Percentiles rank a stretch among this genome's conserved stretches.
Evolutionary conservation across 2,329 filamentous ascomycete species (phyloP).

Genomic region (Aspergillus novoparasiticus): DNA sequence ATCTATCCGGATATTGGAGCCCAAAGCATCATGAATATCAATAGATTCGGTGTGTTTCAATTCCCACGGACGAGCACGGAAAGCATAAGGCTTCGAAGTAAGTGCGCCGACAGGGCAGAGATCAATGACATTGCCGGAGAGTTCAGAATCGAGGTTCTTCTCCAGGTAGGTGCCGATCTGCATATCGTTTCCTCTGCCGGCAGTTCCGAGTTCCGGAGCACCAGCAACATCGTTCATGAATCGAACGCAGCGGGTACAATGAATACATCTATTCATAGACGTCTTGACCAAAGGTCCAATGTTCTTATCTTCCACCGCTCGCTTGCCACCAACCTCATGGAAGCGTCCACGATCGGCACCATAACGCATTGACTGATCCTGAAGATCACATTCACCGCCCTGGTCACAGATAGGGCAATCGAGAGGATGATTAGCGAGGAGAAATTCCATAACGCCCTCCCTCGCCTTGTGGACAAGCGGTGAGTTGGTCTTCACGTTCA

Average conservation of each 20-base stretch:
- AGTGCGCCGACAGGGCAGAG: constrained; percentile 96
- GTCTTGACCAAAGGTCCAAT: constrained; percentile 98
- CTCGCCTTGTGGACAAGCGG: constrained; percentile 95
- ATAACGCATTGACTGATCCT: constrained; percentile 99
- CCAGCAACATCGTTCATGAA: constrained; percentile 98
- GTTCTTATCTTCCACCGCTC: constrained; percentile 98
- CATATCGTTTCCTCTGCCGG: constrained; percentile 92
- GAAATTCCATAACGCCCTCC: constrained; percentile 98
- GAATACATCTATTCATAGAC: constrained; percentile 99
- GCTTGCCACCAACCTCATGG: constrained; percentile 93
- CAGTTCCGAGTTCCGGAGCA: constrained; percentile 90
- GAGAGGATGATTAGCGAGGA: constrained; percentile 92
- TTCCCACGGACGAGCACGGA: constrained; percentile 96
- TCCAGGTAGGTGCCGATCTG: constrained; percentile 99
- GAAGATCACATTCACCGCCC: constrained; percentile 97
- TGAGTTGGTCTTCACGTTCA: constrained; percentile 99
- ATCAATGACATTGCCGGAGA: constrained; percentile 97
- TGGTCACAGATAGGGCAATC: constrained; percentile 99
- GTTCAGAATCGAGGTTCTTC: constrained; percentile 86
- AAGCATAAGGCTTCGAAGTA: constrained; percentile 96
- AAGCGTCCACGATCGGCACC: constrained; percentile 94
- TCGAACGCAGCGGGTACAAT: constrained; percentile 96
- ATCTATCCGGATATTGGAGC: constrained; percentile 93
- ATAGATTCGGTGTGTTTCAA: constrained; percentile 94
- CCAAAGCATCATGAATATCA: constrained; percentile 88